Evolutionary conservation across 306 rosid genomes (phyloP), one percentile per base, ranked within the genome.

Genomic region (Senna siamea): DNA sequence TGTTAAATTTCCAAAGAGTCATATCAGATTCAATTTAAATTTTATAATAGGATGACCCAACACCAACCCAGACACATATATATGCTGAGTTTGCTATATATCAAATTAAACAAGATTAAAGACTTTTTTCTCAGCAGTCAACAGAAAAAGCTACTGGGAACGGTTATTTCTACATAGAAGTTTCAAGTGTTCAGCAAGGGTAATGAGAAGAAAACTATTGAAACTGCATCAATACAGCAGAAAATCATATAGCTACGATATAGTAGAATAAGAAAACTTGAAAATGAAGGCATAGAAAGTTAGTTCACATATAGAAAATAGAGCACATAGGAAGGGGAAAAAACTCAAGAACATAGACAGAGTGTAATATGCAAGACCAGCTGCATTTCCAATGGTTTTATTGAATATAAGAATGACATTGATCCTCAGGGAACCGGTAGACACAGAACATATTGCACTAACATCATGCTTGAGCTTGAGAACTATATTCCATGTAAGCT

Each of bases 151-250:
- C 66, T 37, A 18, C 11, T 3, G 8, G 18, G 19, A 12, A 19
- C 6, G 26, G 32, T 6, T 18, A 43, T 53, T 65, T 75, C 38
- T 8, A 7, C 26, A 17, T 12, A 50, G 8, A 62, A 51, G 9
- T 7, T 38, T 38, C 43, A 38, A 38, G 43, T 38, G 18, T 26
- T 38, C 74, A 52, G 26, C 32, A 12, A 52, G 6, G 0, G 58
- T 6, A 56, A 34, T 15, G 38, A 7, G 23, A 51, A 41, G 18
- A 9, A 22, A 34, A 50, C 32, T 13, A 11, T 22, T 14, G 22
- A 22, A 57, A 68, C n/a, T 57, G 44, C 60, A 50, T 69, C 37
- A 77, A 69, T 52, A 51, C 30, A 48, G 26, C 15, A 40, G 23
- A 32, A 28, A 51, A 43, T 13, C 70, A 34, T 41, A 41, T 0